phyloP scores from a whole-genome alignment of 768 basidiomycete species.

The Suillus subalutaceus region DNA sequence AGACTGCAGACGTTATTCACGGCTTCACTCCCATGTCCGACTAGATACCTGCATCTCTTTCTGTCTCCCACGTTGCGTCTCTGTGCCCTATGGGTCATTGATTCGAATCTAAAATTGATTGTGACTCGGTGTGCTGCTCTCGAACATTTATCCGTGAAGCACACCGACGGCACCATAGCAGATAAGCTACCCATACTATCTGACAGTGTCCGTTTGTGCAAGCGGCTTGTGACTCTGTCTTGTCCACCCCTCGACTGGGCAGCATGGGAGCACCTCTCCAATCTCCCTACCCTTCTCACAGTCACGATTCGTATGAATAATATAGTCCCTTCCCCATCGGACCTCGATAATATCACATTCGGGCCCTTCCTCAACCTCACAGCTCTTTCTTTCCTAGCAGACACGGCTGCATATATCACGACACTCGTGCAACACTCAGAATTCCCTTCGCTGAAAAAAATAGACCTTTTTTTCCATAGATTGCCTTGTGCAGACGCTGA shows the following conservation, averaged over 20 bases:
- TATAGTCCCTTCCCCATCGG: background rate
- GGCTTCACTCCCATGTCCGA: background rate
- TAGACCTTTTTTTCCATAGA: rapidly evolving
- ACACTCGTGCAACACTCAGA: background rate
- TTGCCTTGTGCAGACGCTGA: background rate
- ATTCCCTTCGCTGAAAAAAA: background rate
- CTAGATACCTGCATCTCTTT: background rate
- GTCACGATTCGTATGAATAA: background rate
- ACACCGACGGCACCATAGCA: background rate
- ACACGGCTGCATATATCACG: background rate
- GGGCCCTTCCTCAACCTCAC: background rate
- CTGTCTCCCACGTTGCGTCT: background rate
- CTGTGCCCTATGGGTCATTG: background rate
- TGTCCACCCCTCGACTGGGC: background rate
- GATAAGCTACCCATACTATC: background rate
- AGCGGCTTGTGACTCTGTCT: background rate
- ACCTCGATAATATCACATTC: background rate
- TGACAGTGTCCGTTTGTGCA: background rate
- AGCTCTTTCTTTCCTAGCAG: background rate
- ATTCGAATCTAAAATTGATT: background rate
- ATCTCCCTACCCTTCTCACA: background rate
- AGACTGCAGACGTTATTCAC: background rate
- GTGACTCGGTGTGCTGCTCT: background rate
- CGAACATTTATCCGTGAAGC: background rate
- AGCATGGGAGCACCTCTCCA: background rate